Evolutionary conservation across 2,329 filamentous ascomycete species (phyloP).

Genomic region (Xylaria arbuscula): DNA sequence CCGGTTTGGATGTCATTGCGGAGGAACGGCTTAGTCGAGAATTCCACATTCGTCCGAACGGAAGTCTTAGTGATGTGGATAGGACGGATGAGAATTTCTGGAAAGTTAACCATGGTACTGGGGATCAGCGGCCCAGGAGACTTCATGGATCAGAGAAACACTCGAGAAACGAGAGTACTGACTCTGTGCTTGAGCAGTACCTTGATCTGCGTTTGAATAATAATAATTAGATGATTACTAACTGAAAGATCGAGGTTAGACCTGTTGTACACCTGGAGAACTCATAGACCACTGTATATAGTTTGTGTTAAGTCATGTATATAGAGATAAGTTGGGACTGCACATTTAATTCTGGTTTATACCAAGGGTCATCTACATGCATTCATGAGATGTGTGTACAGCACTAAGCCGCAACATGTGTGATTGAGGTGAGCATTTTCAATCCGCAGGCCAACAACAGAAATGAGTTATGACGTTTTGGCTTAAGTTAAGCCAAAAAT

Average conservation of each 20-base stretch:
- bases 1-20: conserved; percentile 39
- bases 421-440: not conserved
- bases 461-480: not conserved
- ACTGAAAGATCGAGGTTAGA: too few species aligned
- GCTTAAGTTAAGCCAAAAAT: not conserved
- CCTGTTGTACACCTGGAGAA: not conserved
- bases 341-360: not conserved
- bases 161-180: conserved; percentile 43
- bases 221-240: conserved; percentile 10
- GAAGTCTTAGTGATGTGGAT: conserved; percentile 17
- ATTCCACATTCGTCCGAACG: conserved; percentile 17
- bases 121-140: conserved; percentile 9
- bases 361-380: not conserved
- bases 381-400: not conserved
- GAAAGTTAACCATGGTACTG: conserved; percentile 15
- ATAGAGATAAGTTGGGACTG: not conserved
- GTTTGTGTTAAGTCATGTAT: conserved; percentile 33
- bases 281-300: conserved; percentile 45
- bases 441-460: not conserved
- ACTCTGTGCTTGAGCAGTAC: conserved; percentile 45
- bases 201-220: conserved; percentile 44
- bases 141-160: conserved; percentile 31
- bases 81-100: conserved; percentile 16
- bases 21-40: conserved; percentile 40
- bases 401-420: not conserved